Conservation (phyloP, 129 eudicot species). For the Chrysanthemum lavandulifolium region DNA sequence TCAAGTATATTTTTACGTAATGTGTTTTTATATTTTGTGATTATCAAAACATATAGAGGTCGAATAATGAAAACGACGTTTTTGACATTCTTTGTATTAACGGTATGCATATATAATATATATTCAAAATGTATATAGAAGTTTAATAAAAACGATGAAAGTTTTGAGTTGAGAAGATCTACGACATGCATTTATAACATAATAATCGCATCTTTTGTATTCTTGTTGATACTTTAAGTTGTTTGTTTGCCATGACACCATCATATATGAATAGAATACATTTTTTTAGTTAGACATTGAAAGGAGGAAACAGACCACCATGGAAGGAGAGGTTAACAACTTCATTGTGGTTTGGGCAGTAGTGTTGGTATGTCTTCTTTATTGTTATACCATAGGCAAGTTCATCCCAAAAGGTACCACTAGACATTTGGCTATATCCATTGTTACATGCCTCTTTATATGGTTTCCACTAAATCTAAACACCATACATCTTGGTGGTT, state of each 20-base stretch:
- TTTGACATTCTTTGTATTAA: conserved; percentile 25
- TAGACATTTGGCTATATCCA: conserved; percentile 37
- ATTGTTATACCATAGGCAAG: conserved; percentile 38
- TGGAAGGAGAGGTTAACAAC: conserved; percentile 60
- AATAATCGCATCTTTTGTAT: not conserved
- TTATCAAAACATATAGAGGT: too few species aligned
- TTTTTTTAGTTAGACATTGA: conserved; percentile 8
- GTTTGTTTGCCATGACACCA: not conserved
- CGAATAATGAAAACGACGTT: too few species aligned
- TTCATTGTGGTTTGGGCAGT: conserved; percentile 47
- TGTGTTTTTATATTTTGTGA: too few species aligned
- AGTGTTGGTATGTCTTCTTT: conserved; percentile 37
- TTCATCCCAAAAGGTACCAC: conserved; percentile 36
- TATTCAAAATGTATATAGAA: not conserved
- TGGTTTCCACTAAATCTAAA: conserved; percentile 53
- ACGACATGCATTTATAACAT: not conserved
- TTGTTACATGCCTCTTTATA: conserved; percentile 43
- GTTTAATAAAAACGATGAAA: not conserved
- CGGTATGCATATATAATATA: not conserved
- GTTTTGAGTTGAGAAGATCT: not conserved
- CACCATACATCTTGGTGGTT: conserved; percentile 54
- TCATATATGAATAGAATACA: not conserved
- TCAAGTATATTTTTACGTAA: too few species aligned
- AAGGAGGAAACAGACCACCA: conserved; percentile 6
- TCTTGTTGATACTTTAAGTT: not conserved